Evolutionary conservation across 768 basidiomycete species (phyloP).

Genomic region (Zangia roseola): DNA sequence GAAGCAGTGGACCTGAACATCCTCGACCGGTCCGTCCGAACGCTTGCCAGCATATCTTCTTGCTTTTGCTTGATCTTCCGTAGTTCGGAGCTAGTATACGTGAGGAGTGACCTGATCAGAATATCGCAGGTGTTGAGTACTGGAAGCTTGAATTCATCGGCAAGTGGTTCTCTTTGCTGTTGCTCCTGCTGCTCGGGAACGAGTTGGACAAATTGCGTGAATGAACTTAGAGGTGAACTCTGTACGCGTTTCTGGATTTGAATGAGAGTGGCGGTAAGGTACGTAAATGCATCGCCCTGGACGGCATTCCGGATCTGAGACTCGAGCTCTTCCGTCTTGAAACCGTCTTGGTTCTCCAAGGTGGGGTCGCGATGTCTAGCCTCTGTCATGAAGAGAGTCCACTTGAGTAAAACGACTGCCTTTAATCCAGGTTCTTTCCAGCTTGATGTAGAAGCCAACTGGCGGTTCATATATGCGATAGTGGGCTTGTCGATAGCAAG

Average conservation of each 20-base stretch:
- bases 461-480: slow-evolving; percentile 59
- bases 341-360: slow-evolving; percentile 62
- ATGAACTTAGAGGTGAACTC: slow-evolving; percentile 34
- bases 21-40: slow-evolving; percentile 61
- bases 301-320: slow-evolving; percentile 80
- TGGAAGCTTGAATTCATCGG: slow-evolving; percentile 47
- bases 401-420: slow-evolving; percentile 75
- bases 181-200: slow-evolving; percentile 37
- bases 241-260: slow-evolving; percentile 45
- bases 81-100: slow-evolving; percentile 75
- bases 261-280: slow-evolving; percentile 59
- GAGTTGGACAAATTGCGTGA: slow-evolving; percentile 40
- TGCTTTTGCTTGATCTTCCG: slow-evolving; percentile 88
- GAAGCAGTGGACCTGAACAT: slow-evolving; percentile 43
- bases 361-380: slow-evolving; percentile 65
- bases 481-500: slow-evolving; percentile 47
- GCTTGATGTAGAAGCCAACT: slow-evolving; percentile 46
- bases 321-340: slow-evolving; percentile 78
- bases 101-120: slow-evolving; percentile 68
- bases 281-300: slow-evolving; percentile 77
- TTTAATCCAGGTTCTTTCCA: slow-evolving; percentile 76
- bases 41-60: slow-evolving; percentile 76
- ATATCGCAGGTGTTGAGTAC: slow-evolving; percentile 68
- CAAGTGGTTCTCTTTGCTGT: slow-evolving; percentile 36
- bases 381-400: slow-evolving; percentile 84